Base-by-base conservation (phyloP, 2,329 filamentous ascomycete genomes). In the Alternaria sp. region DNA sequence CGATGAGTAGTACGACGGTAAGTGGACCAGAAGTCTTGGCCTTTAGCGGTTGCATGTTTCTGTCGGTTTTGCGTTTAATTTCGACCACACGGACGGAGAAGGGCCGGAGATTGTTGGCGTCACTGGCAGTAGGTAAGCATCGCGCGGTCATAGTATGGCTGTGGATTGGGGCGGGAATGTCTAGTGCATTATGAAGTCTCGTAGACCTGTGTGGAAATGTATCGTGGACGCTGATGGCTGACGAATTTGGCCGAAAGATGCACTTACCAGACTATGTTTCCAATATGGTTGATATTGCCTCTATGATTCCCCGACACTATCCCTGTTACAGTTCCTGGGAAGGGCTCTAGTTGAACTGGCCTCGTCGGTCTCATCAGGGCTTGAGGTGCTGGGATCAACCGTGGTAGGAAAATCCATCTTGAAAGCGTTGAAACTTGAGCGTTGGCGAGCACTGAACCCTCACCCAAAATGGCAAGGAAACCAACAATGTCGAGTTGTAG, bases 401-500 rank as follows among this genome's bases (percentile, higher is more conserved):
- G 78, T 34, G 82, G 82, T 6, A 84, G 71, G 60, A 80, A 82
- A 62, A 81, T 81, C 67, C 82, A 80, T 67, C 70, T 76, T 10
- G 82, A 83, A 5, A 84, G 74, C 0, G 81, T 81, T 5, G 80
- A 78, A 23, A 84, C 80, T 67, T 83, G 81, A 17, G 82, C 81
- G 62, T 82, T 83, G 40, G 80, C 79, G 6, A 80, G 72, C 23
- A 84, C 78, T 46, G 79, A 82, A 72, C 81, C 81, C 70, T 84
- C 82, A 44, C 82, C 82, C 28, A 84, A 71, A 61, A 84, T 81
- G 56, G 82, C 82, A n/a, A 84, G 80, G 67, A 84, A 84, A 69
- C 83, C 83, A 58, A 85, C 83, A 46, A 85, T 84, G 65, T 85
- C 83, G 46, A 85, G 79, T 64, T 84, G 82, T 50, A 84, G 77